These are phyloP conservation scores for Orobanche coerulescens DNA, from an alignment of 257 asterid genomes.

Conservation along the genomic window DNA sequence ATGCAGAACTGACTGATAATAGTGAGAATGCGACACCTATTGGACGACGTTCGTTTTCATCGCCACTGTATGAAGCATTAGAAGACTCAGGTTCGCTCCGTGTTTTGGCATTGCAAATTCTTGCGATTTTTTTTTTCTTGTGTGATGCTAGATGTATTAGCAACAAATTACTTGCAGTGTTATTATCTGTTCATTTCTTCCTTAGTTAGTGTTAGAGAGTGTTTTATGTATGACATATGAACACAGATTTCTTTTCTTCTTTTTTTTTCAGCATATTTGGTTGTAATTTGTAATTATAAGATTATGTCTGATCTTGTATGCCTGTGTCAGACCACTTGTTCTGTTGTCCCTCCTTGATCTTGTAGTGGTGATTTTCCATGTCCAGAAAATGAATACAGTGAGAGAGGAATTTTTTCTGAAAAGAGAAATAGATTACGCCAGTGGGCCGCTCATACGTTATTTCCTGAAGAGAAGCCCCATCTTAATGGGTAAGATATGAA, in stretches of 20 bases:
- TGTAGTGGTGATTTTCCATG: slow-evolving; percentile 22
- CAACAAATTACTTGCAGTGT: not conserved
- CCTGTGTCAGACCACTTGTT: not conserved
- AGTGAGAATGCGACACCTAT: slow-evolving; percentile 33
- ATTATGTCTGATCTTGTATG: slow-evolving; percentile 7
- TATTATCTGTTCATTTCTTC: not conserved
- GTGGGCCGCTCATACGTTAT: slow-evolving; percentile 37
- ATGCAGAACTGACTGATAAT: slow-evolving; percentile 40
- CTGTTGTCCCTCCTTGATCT: slow-evolving; percentile 13
- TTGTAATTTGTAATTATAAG: not conserved
- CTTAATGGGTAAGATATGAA: slow-evolving; percentile 44
- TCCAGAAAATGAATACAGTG: slow-evolving; percentile 46
- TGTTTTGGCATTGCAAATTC: slow-evolving; percentile 22
- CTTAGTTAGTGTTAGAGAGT: not conserved
- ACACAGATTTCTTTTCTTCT: not conserved
- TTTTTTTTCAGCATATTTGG: not conserved
- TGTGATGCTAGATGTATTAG: slow-evolving; percentile 1
- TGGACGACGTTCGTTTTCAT: slow-evolving; percentile 26
- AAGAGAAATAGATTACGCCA: slow-evolving; percentile 53
- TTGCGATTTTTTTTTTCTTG: slow-evolving; percentile 4
- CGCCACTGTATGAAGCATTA: slow-evolving; percentile 28
- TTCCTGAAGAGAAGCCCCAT: slow-evolving; percentile 33
- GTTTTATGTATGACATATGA: not conserved
- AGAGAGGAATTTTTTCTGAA: slow-evolving; percentile 43
- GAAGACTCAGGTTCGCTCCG: slow-evolving; percentile 35